These are phyloP conservation scores for Emericellopsis terricola DNA, from an alignment of 495 filamentous ascomycete species.

Conservation along the genomic window DNA sequence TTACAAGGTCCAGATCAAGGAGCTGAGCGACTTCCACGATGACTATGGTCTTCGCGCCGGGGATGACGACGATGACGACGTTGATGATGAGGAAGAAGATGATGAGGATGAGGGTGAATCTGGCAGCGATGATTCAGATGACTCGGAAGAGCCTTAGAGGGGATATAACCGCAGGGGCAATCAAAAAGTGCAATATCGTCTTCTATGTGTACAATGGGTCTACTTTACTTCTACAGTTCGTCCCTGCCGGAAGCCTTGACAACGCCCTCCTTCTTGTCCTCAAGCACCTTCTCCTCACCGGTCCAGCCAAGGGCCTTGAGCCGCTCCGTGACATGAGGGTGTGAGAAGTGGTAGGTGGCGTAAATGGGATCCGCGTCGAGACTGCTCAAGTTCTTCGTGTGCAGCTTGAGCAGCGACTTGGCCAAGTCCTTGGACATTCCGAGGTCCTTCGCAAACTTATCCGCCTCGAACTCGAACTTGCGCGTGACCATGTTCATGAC, in stretches of 20 bases:
- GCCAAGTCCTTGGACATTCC: slow-evolving; percentile 80
- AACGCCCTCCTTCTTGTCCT: slow-evolving; percentile 15
- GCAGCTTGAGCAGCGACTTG: slow-evolving; percentile 80
- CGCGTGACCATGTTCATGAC: slow-evolving; percentile 91
- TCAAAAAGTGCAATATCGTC: too few relatives aligned
- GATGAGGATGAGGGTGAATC: slow-evolving; percentile 26
- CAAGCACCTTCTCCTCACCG: slow-evolving; percentile 22
- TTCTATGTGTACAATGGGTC: too few relatives aligned
- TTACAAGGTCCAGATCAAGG: slow-evolving; percentile 58
- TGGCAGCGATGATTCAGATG: slow-evolving; percentile 8
- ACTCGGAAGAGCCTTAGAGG: slow-evolving; percentile 9
- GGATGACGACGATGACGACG: slow-evolving; percentile 48
- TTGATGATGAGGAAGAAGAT: slow-evolving; percentile 42
- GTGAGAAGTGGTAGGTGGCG: slow-evolving; percentile 93
- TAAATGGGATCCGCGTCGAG: slow-evolving; percentile 99
- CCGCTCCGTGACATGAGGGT: slow-evolving; percentile 88
- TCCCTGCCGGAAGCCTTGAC: slow-evolving; percentile 17
- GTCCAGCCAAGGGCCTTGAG: slow-evolving; percentile 76
- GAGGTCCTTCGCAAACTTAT: slow-evolving; percentile 68
- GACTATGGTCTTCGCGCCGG: slow-evolving; percentile 70
- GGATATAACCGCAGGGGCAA: too few relatives aligned
- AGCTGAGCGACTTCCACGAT: slow-evolving; percentile 71
- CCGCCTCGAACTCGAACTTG: slow-evolving; percentile 88
- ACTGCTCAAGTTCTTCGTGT: slow-evolving; percentile 91
- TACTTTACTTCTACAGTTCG: too few relatives aligned